phyloP scores from a whole-genome alignment of 148 eudicot genomes.

The Diospyros lotus region DNA sequence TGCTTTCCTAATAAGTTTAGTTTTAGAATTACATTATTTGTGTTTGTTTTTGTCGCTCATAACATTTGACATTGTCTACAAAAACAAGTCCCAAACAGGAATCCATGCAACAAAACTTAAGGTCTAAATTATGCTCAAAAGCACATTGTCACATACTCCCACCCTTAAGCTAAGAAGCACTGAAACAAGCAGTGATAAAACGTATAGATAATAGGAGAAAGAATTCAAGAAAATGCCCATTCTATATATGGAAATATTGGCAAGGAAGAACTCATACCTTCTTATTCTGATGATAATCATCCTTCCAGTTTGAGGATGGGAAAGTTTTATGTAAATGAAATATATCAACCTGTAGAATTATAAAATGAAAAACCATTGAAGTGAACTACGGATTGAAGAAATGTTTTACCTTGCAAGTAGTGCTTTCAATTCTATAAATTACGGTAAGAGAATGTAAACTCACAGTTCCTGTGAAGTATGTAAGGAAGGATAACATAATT shows the following conservation, averaged over 20 bases:
- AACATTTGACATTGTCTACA: not conserved
- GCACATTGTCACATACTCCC: not conserved
- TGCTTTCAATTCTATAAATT: not conserved
- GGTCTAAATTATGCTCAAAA: conserved; percentile 4
- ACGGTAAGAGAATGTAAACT: conserved; percentile 19
- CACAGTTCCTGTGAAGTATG: conserved; percentile 96
- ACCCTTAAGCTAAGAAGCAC: not conserved
- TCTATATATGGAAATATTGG: not conserved
- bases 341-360: conserved; percentile 61
- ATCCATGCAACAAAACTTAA: not conserved
- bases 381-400: not conserved
- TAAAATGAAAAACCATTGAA: not conserved
- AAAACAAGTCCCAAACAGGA: not conserved
- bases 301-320: conserved; percentile 73
- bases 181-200: not conserved
- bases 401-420: not conserved
- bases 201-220: not conserved
- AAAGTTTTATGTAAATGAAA: conserved; percentile 61
- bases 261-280: conserved; percentile 41
- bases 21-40: too few relatives aligned
- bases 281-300: conserved; percentile 61
- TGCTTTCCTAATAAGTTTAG: not conserved
- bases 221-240: not conserved
- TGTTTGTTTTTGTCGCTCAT: too few relatives aligned
- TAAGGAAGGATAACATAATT: conserved; percentile 80